Evolutionary conservation across 352 stramenopile genomes (phyloP).

Genomic region (Phytophthora multivora): DNA sequence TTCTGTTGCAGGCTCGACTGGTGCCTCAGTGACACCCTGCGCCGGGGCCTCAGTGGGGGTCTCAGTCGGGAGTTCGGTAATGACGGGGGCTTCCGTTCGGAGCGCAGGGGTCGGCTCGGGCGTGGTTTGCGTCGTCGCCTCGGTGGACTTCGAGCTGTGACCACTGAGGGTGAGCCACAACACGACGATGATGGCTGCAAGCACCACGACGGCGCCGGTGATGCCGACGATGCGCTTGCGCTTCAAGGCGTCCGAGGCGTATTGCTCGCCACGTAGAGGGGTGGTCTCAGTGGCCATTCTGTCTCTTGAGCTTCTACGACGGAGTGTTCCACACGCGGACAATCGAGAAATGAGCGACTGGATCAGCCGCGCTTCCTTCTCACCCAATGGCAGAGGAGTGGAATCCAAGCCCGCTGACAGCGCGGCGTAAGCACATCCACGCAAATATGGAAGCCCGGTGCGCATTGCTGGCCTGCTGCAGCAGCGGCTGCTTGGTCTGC

Average conservation of each 20-base stretch:
- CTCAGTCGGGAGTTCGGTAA: constrained; percentile 12
- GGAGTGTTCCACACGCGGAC: constrained; percentile 1
- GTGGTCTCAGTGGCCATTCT: constrained; percentile 38
- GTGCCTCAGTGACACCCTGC: not conserved
- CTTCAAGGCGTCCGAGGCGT: constrained; percentile 35
- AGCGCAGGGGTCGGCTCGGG: constrained; percentile 28
- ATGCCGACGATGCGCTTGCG: constrained; percentile 40
- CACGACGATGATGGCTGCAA: constrained; percentile 33
- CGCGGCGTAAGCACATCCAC: constrained; percentile 10
- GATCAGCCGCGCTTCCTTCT: not conserved
- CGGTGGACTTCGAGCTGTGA: constrained; percentile 31
- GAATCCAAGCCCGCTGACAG: constrained; percentile 6
- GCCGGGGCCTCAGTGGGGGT: constrained; percentile 16
- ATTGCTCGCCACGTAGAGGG: constrained; percentile 31
- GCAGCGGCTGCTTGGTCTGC: constrained; percentile 4
- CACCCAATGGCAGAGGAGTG: constrained; percentile 5
- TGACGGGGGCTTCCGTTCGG: constrained; percentile 19
- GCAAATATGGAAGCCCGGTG: constrained; percentile 22
- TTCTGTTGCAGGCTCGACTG: constrained; percentile 3
- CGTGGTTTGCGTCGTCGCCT: constrained; percentile 24
- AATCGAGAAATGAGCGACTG: constrained; percentile 30
- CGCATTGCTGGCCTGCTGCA: not conserved
- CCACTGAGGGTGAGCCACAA: constrained; percentile 40
- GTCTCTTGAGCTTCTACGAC: constrained; percentile 2
- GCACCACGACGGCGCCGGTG: constrained; percentile 35